Evolutionary conservation across 805 yeast species (phyloP).

Genomic region (Scheffersomyces amazonensis): DNA sequence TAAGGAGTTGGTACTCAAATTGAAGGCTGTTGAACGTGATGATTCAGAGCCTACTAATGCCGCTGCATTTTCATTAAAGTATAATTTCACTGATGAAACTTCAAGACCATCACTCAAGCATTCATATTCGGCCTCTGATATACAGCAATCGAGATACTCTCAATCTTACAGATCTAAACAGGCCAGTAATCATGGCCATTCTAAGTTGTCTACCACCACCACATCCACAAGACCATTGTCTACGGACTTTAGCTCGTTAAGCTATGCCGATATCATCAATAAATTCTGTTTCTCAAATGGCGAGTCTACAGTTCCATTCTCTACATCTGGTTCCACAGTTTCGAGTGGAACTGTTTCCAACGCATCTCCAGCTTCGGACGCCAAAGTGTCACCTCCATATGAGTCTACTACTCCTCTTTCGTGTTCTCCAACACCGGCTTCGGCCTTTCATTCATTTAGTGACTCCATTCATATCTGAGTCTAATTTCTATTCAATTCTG

Average conservation of each 20-base stretch:
- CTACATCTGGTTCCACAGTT: constrained; percentile 6
- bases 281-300: constrained; percentile 36
- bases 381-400: background rate
- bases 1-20: background rate
- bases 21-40: background rate
- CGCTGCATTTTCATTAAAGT: background rate
- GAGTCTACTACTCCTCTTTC: constrained; percentile 3
- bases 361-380: too few species aligned
- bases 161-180: constrained; percentile 18
- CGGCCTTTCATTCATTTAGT: constrained; percentile 31
- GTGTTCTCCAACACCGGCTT: constrained; percentile 23
- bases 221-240: background rate
- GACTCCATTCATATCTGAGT: constrained; percentile 30
- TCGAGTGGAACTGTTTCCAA: too few species aligned
- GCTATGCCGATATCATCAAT: constrained; percentile 31
- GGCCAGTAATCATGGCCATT: too few species aligned
- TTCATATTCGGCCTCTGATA: constrained; percentile 17
- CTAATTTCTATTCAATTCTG: too few species aligned
- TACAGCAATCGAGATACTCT: constrained; percentile 20
- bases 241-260: constrained; percentile 1
- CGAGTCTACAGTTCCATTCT: constrained; percentile 1
- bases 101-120: constrained; percentile 15
- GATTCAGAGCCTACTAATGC: background rate
- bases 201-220: background rate
- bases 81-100: background rate